Conservation (phyloP, 2,329 filamentous ascomycete species). For the Penicillium crustosum region DNA sequence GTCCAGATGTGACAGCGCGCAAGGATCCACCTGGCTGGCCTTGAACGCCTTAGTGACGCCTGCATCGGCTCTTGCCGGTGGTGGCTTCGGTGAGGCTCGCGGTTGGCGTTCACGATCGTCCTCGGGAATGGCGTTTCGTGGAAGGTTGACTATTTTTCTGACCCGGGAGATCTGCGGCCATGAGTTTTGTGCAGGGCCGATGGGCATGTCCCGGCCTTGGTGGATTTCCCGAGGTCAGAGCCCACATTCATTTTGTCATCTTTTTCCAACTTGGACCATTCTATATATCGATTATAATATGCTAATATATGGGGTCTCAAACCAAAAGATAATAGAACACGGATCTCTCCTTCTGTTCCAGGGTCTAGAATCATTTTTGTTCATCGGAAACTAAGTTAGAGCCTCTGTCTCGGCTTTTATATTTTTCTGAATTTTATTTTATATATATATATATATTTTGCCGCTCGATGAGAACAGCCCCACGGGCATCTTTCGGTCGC, state of each 20-base stretch:
- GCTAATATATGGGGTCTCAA: not conserved
- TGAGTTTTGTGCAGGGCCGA: conserved; percentile 8
- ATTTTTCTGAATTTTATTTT: not conserved
- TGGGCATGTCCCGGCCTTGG: not conserved
- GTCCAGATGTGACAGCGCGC: conserved; percentile 23
- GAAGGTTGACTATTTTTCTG: conserved; percentile 3
- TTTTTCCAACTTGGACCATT: not conserved
- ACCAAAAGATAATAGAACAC: not conserved
- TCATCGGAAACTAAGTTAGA: not conserved
- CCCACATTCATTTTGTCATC: not conserved
- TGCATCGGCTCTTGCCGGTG: conserved; percentile 26
- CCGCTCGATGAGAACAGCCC: not conserved
- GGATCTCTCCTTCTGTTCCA: not conserved
- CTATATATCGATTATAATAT: not conserved
- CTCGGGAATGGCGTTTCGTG: conserved; percentile 8
- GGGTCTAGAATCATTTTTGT: not conserved
- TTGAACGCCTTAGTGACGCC: conserved; percentile 21
- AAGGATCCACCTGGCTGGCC: conserved; percentile 21
- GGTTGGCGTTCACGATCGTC: conserved; percentile 15
- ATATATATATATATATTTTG: too few species aligned
- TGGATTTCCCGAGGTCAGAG: not conserved
- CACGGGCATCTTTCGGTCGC: conserved; percentile 6
- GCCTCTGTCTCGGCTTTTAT: not conserved
- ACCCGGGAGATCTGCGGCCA: conserved; percentile 12
- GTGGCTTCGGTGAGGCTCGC: conserved; percentile 22